Percentiles rank a stretch among this genome's conserved stretches.
These are phyloP conservation scores for Dothiorella sarmentorum DNA, from an alignment of 2,329 filamentous ascomycete genomes.

Conservation along the genomic window DNA sequence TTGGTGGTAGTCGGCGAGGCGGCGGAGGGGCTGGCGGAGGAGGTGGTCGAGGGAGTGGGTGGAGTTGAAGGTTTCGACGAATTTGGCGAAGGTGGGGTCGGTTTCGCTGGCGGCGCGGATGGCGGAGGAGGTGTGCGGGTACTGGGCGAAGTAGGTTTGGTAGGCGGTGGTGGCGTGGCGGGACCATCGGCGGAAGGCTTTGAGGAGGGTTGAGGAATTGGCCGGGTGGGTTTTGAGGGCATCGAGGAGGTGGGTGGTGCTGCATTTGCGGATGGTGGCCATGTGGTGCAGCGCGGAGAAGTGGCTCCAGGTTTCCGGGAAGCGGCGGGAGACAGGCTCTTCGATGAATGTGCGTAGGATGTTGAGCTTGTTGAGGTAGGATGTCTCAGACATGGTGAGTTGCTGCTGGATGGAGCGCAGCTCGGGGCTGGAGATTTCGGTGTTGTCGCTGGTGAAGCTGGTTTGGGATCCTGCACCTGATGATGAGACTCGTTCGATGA, in stretches of 20 bases:
- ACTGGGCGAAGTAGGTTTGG: conserved; percentile 25
- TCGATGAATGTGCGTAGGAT: conserved; percentile 30
- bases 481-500: conserved; percentile 22
- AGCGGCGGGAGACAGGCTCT: conserved; percentile 26
- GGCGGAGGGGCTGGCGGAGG: conserved; percentile 25
- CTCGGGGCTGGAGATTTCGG: not conserved
- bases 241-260: conserved; percentile 25
- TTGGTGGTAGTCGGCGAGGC: conserved; percentile 26
- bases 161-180: conserved; percentile 24
- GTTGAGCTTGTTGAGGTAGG: conserved; percentile 20
- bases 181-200: conserved; percentile 27
- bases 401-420: not conserved
- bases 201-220: conserved; percentile 19
- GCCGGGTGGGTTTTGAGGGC: conserved; percentile 24
- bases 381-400: not conserved
- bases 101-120: conserved; percentile 24
- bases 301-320: conserved; percentile 29
- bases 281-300: conserved; percentile 25
- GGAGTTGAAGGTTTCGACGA: conserved; percentile 21
- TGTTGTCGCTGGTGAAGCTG: not conserved
- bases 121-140: conserved; percentile 28
- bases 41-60: conserved; percentile 30
- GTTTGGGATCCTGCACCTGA: not conserved
- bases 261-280: conserved; percentile 23
- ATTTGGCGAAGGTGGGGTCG: conserved; percentile 28